These are phyloP conservation scores for Larix sibirica DNA, from an alignment of 83 land plant genomes.

Conservation along the genomic window DNA sequence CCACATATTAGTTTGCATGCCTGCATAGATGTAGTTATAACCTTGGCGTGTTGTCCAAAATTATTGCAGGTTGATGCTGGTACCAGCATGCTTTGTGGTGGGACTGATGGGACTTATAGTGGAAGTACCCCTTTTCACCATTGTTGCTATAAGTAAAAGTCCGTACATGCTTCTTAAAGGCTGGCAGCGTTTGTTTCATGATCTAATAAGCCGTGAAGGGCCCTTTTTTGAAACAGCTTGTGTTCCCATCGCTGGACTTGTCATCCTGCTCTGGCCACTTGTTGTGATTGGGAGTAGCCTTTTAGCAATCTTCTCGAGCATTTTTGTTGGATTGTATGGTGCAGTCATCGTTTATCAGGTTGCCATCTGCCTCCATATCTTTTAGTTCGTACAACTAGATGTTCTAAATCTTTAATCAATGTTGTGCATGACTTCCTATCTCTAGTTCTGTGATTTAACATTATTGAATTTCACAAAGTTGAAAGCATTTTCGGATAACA, in stretches of 20 bases:
- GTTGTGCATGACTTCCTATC: neutral
- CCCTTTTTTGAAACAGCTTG: constrained; percentile 82
- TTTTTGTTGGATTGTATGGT: constrained; percentile 68
- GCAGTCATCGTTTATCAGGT: constrained; percentile 84
- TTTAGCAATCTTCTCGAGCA: constrained; percentile 55
- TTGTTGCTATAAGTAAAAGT: constrained; percentile 67
- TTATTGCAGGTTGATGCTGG: constrained; percentile 55
- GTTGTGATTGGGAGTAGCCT: constrained; percentile 58
- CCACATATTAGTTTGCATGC: neutral
- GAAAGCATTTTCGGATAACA: neutral
- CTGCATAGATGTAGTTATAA: neutral
- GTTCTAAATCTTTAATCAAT: neutral
- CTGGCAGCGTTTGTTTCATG: constrained; percentile 71
- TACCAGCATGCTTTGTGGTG: constrained; percentile 57
- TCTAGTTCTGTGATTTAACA: neutral
- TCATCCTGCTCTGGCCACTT: constrained; percentile 81
- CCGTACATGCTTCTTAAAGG: constrained; percentile 85
- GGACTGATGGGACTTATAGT: constrained; percentile 70
- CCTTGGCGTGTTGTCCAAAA: neutral
- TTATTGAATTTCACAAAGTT: neutral
- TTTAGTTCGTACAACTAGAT: neutral
- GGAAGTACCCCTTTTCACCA: constrained; percentile 60
- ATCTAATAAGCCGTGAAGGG: constrained; percentile 72
- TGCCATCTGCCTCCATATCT: neutral
- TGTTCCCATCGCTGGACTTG: constrained; percentile 85